phyloP scores from a whole-genome alignment of 441 rosid genomes.

The Raphanus hybrid region DNA sequence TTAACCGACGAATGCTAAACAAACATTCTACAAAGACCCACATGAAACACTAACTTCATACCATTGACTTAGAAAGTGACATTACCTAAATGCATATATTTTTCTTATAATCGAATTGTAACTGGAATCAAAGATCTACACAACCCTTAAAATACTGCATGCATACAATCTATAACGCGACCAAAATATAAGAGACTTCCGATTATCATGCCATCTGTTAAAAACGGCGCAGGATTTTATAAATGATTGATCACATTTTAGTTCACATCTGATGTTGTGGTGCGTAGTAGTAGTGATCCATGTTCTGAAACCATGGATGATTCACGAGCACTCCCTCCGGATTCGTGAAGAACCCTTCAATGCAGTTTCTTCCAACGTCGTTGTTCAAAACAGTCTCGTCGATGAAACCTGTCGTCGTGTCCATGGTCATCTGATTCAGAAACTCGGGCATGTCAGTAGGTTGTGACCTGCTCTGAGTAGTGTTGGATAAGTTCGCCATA shows the following conservation, averaged over 20 bases:
- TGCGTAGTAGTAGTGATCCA: constrained; percentile 29
- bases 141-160: background rate
- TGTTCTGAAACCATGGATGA: constrained; percentile 36
- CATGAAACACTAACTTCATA: constrained; percentile 1
- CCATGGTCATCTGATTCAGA: constrained; percentile 50
- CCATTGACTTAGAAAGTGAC: background rate
- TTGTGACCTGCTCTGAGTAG: constrained; percentile 43
- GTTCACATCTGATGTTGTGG: constrained; percentile 18
- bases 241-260: background rate
- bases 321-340: constrained; percentile 30
- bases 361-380: constrained; percentile 22
- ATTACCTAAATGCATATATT: background rate
- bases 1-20: background rate
- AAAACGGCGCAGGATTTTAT: no score
- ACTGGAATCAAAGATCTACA: constrained; percentile 3
- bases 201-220: no score
- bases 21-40: constrained; percentile 22
- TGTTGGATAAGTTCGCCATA: constrained; percentile 52
- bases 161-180: background rate
- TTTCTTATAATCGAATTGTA: background rate
- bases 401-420: constrained; percentile 29
- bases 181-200: background rate
- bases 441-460: constrained; percentile 47
- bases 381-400: constrained; percentile 22
- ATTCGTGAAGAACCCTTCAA: constrained; percentile 30